Base-by-base conservation (phyloP, 108 stramenopile genomes). In the Nitzschia palea region DNA sequence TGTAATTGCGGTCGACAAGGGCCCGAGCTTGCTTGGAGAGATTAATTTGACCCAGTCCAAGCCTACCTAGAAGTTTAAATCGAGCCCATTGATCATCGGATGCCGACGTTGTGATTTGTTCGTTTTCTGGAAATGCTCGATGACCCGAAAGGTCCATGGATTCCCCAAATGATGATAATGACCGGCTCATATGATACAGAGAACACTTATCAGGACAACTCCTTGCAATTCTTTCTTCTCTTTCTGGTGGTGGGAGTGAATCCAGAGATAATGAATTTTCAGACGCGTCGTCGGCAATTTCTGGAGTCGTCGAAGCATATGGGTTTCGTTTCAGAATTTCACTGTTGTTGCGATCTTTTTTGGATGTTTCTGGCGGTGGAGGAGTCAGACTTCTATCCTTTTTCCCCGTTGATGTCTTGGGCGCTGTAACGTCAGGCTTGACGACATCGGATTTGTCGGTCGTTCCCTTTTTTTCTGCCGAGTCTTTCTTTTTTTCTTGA, bases 1-100 rank as follows among this genome's bases (percentile, higher is more conserved):
- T 35, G 27, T 37, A 53, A 30, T 44, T 68, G 34, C 43, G 43
- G 15, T 47, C 31, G 43, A 68, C 48, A 10, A 68, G 55, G 0
- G 42, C 18, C 28, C 48, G 17, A 4, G 59, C 69, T 29, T 27
- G 27, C 17, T 27, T 14, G 12, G 58, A 52, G 2, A 61, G 25
- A 6, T 37, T 17, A 30, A 70, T 61, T n/a, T 70, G 36, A 2
- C 69, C 69, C 34, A 70, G 34, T 1, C 59, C 69, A 2, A 61
- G 33, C 26, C 69, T 15, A 27, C 69, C 69, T 17, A 70, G 33
- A 34, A 70, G 48, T 29, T 70, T 70, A 27, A 61, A 70, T 42
- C 55, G 60, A 4, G 69, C 69, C 69, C 69, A 70, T 29, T 70
- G 69, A 12, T 70, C 69, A 40, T 70, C 69, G n/a, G 59, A 32